phyloP scores from a whole-genome alignment of 2,329 filamentous ascomycete genomes.

The Paracoccidioides lutzii region DNA sequence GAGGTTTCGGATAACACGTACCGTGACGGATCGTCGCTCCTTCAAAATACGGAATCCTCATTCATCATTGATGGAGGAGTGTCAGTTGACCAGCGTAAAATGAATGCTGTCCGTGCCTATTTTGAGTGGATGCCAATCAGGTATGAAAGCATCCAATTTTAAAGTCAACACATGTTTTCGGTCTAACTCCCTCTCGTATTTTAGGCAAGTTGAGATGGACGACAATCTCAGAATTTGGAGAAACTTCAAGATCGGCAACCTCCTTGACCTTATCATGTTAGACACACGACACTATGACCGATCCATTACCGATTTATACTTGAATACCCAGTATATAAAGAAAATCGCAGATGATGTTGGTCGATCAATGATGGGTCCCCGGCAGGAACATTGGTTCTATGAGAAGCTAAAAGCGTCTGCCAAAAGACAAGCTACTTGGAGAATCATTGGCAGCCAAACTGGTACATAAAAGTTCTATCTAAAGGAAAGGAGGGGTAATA shows the following conservation, averaged over 20 bases:
- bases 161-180: neutral
- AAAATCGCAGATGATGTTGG: slow-evolving; percentile 53
- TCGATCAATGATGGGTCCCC: slow-evolving; percentile 56
- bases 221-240: slow-evolving; percentile 58
- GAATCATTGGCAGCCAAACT: slow-evolving; percentile 53
- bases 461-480: slow-evolving; percentile 23
- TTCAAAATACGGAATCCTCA: slow-evolving; percentile 55
- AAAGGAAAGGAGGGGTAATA: neutral
- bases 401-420: slow-evolving; percentile 43
- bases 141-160: slow-evolving; percentile 11
- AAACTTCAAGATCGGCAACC: slow-evolving; percentile 50
- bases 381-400: slow-evolving; percentile 66
- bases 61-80: slow-evolving; percentile 47
- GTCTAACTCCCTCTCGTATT: neutral
- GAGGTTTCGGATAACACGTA: slow-evolving; percentile 54
- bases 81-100: slow-evolving; percentile 57
- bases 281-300: slow-evolving; percentile 58
- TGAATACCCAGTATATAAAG: slow-evolving; percentile 50
- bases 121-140: slow-evolving; percentile 53
- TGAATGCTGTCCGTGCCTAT: slow-evolving; percentile 58
- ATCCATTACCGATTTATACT: slow-evolving; percentile 44
- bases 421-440: slow-evolving; percentile 53
- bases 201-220: slow-evolving; percentile 48
- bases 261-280: slow-evolving; percentile 54
- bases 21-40: slow-evolving; percentile 45